These are phyloP conservation scores for Suillus bovinus DNA, from an alignment of 768 basidiomycete genomes.

Conservation along the genomic window DNA sequence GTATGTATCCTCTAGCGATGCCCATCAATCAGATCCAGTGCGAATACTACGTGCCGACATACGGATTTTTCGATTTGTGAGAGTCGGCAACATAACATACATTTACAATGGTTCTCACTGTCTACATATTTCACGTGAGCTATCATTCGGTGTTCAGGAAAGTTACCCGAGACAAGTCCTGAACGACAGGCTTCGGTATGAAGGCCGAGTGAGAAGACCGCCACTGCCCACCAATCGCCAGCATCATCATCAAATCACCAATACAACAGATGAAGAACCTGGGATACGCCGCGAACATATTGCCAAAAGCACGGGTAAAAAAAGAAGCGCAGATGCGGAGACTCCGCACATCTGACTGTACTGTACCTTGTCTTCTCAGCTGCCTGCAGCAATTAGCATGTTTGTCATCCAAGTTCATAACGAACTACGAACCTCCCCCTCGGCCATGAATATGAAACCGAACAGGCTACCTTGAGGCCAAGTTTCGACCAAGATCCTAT, in stretches of 20 bases:
- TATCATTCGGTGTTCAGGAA: background rate
- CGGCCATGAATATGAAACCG: background rate
- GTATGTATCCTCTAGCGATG: background rate
- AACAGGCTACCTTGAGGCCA: background rate
- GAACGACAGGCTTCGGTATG: background rate
- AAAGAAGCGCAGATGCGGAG: background rate
- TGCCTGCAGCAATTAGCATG: background rate
- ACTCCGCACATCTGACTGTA: background rate
- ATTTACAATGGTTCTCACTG: background rate
- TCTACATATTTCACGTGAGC: background rate
- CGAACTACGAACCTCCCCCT: background rate
- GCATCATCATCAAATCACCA: background rate
- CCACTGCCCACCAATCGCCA: constrained; percentile 1
- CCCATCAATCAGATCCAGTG: background rate
- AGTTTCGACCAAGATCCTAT: background rate
- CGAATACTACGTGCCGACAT: background rate
- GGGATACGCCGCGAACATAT: background rate
- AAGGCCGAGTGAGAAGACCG: background rate
- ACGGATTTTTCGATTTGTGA: background rate
- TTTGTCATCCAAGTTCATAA: background rate
- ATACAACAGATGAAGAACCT: constrained; percentile 1
- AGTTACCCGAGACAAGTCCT: background rate
- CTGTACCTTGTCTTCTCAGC: background rate
- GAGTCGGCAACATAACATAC: background rate
- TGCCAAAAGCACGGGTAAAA: background rate